Evolutionary conservation across 2,329 filamentous ascomycete genomes (phyloP).

Genomic region (Fusarium lateritium): DNA sequence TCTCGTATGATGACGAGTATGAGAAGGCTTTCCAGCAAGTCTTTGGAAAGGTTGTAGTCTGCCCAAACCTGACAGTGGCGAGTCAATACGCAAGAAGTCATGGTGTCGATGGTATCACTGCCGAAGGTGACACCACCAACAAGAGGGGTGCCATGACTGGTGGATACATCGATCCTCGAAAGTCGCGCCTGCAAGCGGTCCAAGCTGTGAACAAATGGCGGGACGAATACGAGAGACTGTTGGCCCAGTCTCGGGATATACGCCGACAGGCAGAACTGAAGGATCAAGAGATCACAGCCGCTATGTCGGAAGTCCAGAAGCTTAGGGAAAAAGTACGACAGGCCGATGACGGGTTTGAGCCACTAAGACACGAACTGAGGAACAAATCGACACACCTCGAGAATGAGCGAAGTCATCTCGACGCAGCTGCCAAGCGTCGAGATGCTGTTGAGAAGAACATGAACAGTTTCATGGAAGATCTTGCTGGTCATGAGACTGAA

Average conservation of each 20-base stretch:
- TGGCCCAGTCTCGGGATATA: constrained; percentile 75
- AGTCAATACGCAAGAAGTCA: constrained; percentile 94
- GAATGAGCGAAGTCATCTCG: constrained; percentile 79
- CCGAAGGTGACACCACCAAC: constrained; percentile 94
- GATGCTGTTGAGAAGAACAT: constrained; percentile 82
- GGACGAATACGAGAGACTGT: constrained; percentile 78
- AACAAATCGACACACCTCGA: constrained; percentile 82
- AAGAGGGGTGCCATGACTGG: constrained; percentile 96
- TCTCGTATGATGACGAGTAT: constrained; percentile 82
- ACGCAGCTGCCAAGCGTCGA: constrained; percentile 74
- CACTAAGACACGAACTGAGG: constrained; percentile 82
- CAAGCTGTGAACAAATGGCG: constrained; percentile 82
- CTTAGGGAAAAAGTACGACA: constrained; percentile 83
- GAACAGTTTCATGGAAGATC: constrained; percentile 80
- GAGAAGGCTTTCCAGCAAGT: constrained; percentile 94
- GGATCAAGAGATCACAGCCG: constrained; percentile 89
- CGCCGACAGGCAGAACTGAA: constrained; percentile 80
- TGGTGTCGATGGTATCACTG: constrained; percentile 91
- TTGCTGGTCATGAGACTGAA: constrained; percentile 84
- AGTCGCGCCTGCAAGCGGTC: constrained; percentile 89
- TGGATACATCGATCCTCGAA: constrained; percentile 89
- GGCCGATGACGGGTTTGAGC: constrained; percentile 85
- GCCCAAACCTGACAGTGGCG: constrained; percentile 88
- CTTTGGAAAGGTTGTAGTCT: constrained; percentile 95
- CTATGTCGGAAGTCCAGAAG: constrained; percentile 88